Evolutionary conservation across 2,329 filamentous ascomycete species (phyloP), one percentile per base, ranked within the genome.

Genomic region (Botryotinia globosa): DNA sequence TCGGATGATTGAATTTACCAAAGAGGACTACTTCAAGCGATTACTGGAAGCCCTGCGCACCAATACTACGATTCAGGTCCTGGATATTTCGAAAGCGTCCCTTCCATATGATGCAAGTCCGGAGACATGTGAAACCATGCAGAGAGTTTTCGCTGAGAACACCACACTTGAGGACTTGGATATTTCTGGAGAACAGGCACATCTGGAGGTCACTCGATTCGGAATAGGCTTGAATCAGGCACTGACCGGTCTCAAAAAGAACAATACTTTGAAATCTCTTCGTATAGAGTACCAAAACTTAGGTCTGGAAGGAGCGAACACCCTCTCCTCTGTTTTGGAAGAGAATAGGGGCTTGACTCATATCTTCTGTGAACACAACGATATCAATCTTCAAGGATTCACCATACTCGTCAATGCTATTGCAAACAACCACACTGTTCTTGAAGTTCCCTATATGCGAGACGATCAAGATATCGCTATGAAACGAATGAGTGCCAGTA

Each of bases 1-100:
- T 82, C 85, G 88, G 51, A 88, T 91, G 81, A 87, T 92, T 51
- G 91, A 92, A 78, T 93, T 80, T 62, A 75, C 76, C 14, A 81
- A 80, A 65, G 80, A 81, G 69, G 77, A 78, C 48, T 75, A 80
- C 54, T 92, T 92, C 75, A 85, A 88, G 51, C 85, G 88, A 72
- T 82, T 93, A 65, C 84, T 92, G 10, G 82, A 87, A 73, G 90
- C 91, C 1, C 78, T 93, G 66, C 86, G 86, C 8, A 83, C 83
- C 59, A 93, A 93, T 78, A 88, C 83, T 29, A 89, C 88, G 0
- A 86, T 92, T 66, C 85, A 85, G 66, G 89, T 87, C 76, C 81
- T 93, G 25, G 90, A 93, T 79, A 89, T 93, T 39, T 92, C 91
- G 2, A 90, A 91, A 75, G 89, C 89, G 1, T 92, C 90, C 0